Evolutionary conservation across 2,329 filamentous ascomycete species (phyloP).

Genomic region (Colletotrichum theobromicola): DNA sequence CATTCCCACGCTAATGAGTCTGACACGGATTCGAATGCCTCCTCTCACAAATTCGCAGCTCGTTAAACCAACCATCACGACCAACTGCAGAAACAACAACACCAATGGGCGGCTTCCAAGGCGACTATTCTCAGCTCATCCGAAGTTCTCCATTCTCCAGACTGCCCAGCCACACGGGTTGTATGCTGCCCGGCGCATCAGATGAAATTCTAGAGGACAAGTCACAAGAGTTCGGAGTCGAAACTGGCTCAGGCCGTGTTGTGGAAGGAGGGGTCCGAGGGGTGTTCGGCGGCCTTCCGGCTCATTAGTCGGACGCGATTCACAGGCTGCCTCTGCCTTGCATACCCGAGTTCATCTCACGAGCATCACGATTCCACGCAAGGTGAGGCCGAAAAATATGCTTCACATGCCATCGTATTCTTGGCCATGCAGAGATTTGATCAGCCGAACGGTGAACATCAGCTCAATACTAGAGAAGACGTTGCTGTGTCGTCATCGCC

Average conservation of each 20-base stretch:
- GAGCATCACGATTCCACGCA: not conserved
- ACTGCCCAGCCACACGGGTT: constrained; percentile 2
- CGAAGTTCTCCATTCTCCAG: not conserved
- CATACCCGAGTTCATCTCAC: not conserved
- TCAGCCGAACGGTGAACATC: constrained; percentile 3
- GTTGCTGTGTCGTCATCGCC: constrained; percentile 4
- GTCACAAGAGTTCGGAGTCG: not conserved
- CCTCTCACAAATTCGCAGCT: not conserved
- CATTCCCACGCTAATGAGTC: not conserved
- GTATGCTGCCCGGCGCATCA: not conserved
- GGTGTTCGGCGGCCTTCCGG: not conserved
- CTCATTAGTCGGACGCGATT: not conserved
- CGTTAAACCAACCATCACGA: not conserved
- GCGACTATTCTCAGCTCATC: not conserved
- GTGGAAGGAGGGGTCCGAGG: not conserved
- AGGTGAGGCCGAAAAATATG: not conserved
- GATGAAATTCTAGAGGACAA: not conserved
- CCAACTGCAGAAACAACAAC: not conserved
- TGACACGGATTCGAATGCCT: not conserved
- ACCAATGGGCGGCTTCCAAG: not conserved
- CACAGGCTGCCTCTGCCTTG: not conserved
- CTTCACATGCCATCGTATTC: constrained; percentile 8
- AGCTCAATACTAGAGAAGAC: not conserved
- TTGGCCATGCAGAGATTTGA: not conserved
- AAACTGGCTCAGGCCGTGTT: constrained; percentile 12